phyloP scores from a whole-genome alignment of 2,329 filamentous ascomycete genomes.

The Hypocrella siamensis region DNA sequence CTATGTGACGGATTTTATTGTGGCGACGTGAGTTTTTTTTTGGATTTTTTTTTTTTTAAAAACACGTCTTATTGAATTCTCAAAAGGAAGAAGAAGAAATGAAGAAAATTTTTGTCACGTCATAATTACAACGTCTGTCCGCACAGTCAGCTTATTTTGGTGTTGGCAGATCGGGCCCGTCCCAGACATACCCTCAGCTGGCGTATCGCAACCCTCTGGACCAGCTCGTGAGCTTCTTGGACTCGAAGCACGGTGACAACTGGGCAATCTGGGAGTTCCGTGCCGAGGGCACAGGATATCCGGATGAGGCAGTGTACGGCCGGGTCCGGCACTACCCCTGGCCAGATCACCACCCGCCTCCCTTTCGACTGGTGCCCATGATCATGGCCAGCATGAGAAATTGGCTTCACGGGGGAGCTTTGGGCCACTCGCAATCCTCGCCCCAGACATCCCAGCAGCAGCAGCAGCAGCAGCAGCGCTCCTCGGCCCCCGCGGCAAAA shows the following conservation, averaged over 20 bases:
- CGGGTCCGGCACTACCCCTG: conserved; percentile 86
- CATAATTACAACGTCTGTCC: no score
- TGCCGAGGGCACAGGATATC: conserved; percentile 90
- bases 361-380: conserved; percentile 74
- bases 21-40: conserved; percentile 34
- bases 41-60: not conserved
- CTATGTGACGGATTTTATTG: conserved; percentile 77
- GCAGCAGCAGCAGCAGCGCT: not conserved
- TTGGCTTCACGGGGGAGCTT: conserved; percentile 50
- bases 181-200: conserved; percentile 73
- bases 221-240: conserved; percentile 73
- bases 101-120: no score
- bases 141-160: no score
- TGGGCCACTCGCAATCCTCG: conserved; percentile 10
- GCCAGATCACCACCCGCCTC: conserved; percentile 94
- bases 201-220: conserved; percentile 91
- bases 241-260: conserved; percentile 63
- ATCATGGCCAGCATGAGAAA: conserved; percentile 88
- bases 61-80: no score
- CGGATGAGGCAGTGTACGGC: conserved; percentile 73
- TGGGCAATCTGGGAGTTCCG: conserved; percentile 99
- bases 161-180: conserved; percentile 63
- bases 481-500: no score
- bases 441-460: not conserved
- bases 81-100: no score